These are phyloP conservation scores for Pichia insulana DNA, from an alignment of 805 yeast genomes.

Conservation along the genomic window DNA sequence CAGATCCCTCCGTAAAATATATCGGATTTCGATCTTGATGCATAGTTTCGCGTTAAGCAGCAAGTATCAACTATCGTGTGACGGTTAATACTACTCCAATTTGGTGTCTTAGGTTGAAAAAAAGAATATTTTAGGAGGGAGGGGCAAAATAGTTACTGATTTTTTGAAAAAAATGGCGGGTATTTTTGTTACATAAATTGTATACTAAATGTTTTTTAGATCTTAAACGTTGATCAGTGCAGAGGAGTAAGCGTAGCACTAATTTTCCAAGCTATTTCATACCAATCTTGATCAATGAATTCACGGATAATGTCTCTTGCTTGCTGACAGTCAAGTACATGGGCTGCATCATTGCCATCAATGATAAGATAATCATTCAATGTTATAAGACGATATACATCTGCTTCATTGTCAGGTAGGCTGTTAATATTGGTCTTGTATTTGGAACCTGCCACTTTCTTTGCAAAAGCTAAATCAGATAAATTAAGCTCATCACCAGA, in stretches of 20 bases:
- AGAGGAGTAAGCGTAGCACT: background rate
- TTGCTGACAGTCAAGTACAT: background rate
- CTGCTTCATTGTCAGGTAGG: constrained; percentile 26
- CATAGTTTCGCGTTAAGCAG: too few relatives aligned
- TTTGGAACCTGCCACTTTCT: constrained; percentile 20
- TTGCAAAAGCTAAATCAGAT: constrained; percentile 11
- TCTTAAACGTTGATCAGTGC: background rate
- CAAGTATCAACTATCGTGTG: too few relatives aligned
- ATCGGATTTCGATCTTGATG: too few relatives aligned
- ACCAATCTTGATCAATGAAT: background rate
- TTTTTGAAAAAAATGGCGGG: too few relatives aligned
- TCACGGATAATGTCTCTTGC: constrained; percentile 1
- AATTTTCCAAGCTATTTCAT: background rate
- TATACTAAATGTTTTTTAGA: too few relatives aligned
- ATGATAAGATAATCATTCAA: constrained; percentile 28
- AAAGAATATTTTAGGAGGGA: too few relatives aligned
- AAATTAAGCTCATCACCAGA: constrained; percentile 3
- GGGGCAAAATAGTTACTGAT: too few relatives aligned
- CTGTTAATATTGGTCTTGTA: constrained; percentile 17
- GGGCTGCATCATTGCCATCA: background rate
- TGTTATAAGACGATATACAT: constrained; percentile 29
- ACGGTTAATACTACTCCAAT: too few relatives aligned
- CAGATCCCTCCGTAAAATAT: too few relatives aligned
- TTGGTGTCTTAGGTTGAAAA: too few relatives aligned
- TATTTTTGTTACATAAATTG: too few relatives aligned